Evolutionary conservation across 2,329 filamentous ascomycete species (phyloP).

Genomic region (Xenosphaeropsis pyriputrescens): DNA sequence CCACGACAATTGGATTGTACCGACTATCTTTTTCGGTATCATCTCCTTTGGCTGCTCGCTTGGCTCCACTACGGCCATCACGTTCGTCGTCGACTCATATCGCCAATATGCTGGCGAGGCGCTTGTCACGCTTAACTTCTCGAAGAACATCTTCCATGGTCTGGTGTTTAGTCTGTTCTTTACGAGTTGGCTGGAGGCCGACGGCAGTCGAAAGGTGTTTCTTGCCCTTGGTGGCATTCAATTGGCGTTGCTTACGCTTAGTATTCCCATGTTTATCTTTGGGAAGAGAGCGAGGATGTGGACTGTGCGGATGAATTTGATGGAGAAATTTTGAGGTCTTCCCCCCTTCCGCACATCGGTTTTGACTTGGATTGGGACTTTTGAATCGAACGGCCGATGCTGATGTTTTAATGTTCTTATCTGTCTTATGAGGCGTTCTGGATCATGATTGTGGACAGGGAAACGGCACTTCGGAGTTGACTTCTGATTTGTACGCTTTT

Average conservation of each 20-base stretch:
- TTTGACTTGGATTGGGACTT: no score
- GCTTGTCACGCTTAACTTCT: conserved; percentile 85
- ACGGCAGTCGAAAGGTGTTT: conserved; percentile 67
- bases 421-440: no score
- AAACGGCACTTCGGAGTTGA: no score
- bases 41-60: conserved; percentile 86
- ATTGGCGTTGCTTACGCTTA: conserved; percentile 54
- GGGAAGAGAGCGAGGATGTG: conserved; percentile 88
- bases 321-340: conserved; percentile 59
- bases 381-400: no score
- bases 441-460: no score
- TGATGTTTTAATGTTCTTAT: no score
- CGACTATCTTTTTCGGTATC: conserved; percentile 83
- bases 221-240: conserved; percentile 79
- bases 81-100: conserved; percentile 88
- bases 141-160: conserved; percentile 87
- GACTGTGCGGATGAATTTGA: conserved; percentile 75
- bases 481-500: no score
- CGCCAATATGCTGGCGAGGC: conserved; percentile 88
- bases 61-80: conserved; percentile 82
- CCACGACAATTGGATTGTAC: conserved; percentile 73
- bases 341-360: no score
- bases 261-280: conserved; percentile 88
- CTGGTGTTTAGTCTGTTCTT: conserved; percentile 83
- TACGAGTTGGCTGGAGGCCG: conserved; percentile 62